These are phyloP conservation scores for Trichoderma hamatum DNA, from an alignment of 2,329 filamentous ascomycete species.

Conservation along the genomic window DNA sequence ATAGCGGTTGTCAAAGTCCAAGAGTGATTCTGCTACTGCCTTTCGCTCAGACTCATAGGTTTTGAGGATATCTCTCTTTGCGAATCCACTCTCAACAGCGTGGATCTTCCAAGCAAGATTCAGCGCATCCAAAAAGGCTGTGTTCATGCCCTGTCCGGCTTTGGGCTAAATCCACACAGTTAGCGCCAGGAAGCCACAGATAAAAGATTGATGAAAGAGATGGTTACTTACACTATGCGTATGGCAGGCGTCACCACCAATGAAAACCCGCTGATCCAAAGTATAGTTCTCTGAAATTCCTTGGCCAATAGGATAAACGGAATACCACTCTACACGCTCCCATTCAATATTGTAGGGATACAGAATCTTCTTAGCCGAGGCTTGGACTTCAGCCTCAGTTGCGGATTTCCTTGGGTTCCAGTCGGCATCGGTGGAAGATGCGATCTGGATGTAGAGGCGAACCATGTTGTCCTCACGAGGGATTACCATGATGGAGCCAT, in stretches of 20 bases:
- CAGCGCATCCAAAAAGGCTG: slow-evolving; percentile 76
- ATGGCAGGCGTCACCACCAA: slow-evolving; percentile 78
- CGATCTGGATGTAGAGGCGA: slow-evolving; percentile 42
- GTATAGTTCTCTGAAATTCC: slow-evolving; percentile 71
- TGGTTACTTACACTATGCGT: slow-evolving; percentile 66
- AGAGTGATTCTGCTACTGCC: slow-evolving; percentile 78
- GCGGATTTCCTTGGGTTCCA: slow-evolving; percentile 66
- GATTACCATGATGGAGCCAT: slow-evolving; percentile 9
- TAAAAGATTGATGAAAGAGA: background rate
- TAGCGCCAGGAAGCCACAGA: slow-evolving; percentile 39
- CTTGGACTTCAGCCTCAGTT: slow-evolving; percentile 65
- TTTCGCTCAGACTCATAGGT: slow-evolving; percentile 89
- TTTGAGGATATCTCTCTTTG: slow-evolving; percentile 71
- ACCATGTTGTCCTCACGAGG: slow-evolving; percentile 12
- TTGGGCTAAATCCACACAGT: slow-evolving; percentile 61
- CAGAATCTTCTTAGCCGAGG: slow-evolving; percentile 66
- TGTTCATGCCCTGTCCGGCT: slow-evolving; percentile 80
- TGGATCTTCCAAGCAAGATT: slow-evolving; percentile 98
- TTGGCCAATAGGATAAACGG: slow-evolving; percentile 76
- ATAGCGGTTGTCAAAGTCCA: slow-evolving; percentile 87
- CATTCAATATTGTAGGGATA: slow-evolving; percentile 69
- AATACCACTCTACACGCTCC: slow-evolving; percentile 72
- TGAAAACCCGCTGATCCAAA: slow-evolving; percentile 69
- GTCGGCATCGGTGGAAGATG: slow-evolving; percentile 62
- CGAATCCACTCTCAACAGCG: slow-evolving; percentile 81